phyloP scores from a whole-genome alignment of 352 stramenopile genomes.

The Thraustochytrium aureum region DNA sequence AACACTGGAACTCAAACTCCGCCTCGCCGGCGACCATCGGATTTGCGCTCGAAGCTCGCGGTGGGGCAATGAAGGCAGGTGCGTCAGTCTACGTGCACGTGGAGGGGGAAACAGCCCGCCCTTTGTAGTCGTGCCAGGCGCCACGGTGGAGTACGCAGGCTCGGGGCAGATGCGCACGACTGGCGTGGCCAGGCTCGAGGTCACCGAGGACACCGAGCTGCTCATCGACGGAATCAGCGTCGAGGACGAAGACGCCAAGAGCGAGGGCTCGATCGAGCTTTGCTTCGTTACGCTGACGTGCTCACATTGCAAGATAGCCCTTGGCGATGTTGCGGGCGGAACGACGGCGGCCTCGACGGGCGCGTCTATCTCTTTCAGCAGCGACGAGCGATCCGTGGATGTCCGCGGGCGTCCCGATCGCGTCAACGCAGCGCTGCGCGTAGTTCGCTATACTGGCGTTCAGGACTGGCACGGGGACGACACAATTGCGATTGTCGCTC shows the following conservation, averaged over 20 bases:
- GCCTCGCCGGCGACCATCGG: neutral
- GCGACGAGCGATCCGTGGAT: neutral
- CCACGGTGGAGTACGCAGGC: constrained; percentile 13
- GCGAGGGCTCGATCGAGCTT: neutral
- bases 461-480: constrained; percentile 18
- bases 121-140: constrained; percentile 13
- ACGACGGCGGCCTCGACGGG: neutral
- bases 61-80: neutral
- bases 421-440: neutral
- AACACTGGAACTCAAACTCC: neutral
- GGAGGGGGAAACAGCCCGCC: constrained; percentile 22
- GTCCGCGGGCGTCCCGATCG: neutral
- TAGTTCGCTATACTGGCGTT: neutral
- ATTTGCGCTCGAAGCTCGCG: neutral
- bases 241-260: neutral
- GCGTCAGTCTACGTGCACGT: neutral
- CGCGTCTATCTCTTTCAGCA: neutral
- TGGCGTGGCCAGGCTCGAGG: neutral
- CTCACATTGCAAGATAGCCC: neutral
- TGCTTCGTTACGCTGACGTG: neutral
- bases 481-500: neutral
- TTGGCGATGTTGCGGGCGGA: neutral
- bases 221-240: neutral
- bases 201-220: neutral
- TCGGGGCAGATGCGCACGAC: neutral